Evolutionary conservation across 2,329 filamentous ascomycete genomes (phyloP).

Genomic region (Xylaria sp.): DNA sequence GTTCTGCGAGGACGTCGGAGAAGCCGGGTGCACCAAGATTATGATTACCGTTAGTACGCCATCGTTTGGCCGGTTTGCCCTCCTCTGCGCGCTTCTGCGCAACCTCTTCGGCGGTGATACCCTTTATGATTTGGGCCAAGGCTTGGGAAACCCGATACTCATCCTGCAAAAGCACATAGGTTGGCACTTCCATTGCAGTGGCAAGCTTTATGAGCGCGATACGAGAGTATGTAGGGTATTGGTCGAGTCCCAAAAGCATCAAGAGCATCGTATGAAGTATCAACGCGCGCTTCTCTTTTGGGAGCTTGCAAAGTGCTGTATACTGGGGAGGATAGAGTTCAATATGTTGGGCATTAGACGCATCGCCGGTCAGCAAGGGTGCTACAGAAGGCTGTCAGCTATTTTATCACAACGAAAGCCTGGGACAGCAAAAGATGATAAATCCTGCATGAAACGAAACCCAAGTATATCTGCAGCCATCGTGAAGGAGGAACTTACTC

Average conservation of each 20-base stretch:
- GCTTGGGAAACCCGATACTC: constrained; percentile 81
- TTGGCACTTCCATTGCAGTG: constrained; percentile 75
- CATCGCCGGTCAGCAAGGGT: constrained; percentile 52
- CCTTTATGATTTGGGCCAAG: constrained; percentile 78
- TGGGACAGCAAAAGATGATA: constrained; percentile 1
- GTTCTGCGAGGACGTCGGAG: constrained; percentile 73
- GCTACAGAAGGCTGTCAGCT: constrained; percentile 46
- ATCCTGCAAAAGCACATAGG: constrained; percentile 72
- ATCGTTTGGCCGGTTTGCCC: constrained; percentile 69
- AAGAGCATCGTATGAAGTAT: constrained; percentile 79
- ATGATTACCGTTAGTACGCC: constrained; percentile 60
- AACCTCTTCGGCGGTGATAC: constrained; percentile 74
- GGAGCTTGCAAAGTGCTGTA: constrained; percentile 69
- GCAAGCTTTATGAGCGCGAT: constrained; percentile 76
- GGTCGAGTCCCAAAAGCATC: constrained; percentile 78
- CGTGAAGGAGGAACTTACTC: constrained; percentile 51
- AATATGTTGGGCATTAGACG: constrained; percentile 60
- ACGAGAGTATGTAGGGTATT: constrained; percentile 80
- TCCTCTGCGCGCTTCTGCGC: constrained; percentile 72
- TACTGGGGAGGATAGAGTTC: constrained; percentile 68
- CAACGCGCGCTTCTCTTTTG: constrained; percentile 70
- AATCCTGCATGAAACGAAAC: constrained; percentile 15
- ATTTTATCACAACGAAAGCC: background rate
- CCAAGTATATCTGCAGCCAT: constrained; percentile 34
- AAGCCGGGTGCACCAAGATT: constrained; percentile 55